Conservation (phyloP, 352 stramenopile genomes). For the Globisporangium nodosum region DNA sequence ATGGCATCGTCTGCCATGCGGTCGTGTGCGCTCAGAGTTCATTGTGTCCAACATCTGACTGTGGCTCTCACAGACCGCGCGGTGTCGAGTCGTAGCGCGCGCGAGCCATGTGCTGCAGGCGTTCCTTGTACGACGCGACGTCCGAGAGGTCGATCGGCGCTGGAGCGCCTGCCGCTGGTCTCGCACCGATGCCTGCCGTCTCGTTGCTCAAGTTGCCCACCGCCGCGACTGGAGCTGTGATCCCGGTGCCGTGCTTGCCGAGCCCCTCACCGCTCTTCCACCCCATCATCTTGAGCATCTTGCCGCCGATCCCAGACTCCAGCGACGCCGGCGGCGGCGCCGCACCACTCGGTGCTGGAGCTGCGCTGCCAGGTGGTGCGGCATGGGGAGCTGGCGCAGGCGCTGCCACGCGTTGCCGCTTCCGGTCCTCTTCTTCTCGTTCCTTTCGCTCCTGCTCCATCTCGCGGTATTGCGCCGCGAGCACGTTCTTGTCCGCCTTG, state of each 20-base stretch:
- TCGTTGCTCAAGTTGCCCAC: constrained; percentile 31
- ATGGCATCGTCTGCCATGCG: not conserved
- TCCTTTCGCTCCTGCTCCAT: constrained; percentile 40
- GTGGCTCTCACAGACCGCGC: constrained; percentile 6
- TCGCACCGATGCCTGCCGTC: constrained; percentile 47
- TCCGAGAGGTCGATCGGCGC: constrained; percentile 40
- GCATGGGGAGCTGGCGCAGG: not conserved
- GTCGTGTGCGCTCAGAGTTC: not conserved
- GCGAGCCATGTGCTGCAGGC: constrained; percentile 49
- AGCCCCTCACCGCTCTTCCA: constrained; percentile 83
- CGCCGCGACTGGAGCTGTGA: constrained; percentile 59
- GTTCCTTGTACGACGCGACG: constrained; percentile 53
- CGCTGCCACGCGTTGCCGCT: constrained; percentile 9
- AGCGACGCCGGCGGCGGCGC: constrained; percentile 27
- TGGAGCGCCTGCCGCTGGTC: constrained; percentile 15
- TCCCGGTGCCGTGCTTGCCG: constrained; percentile 74
- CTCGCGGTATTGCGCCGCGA: constrained; percentile 54
- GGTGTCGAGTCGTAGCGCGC: constrained; percentile 43
- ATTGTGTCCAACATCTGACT: not conserved
- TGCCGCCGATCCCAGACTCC: constrained; percentile 67
- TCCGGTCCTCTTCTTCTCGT: constrained; percentile 6
- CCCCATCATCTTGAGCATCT: constrained; percentile 87
- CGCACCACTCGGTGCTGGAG: constrained; percentile 6
- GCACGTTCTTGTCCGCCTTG: constrained; percentile 60
- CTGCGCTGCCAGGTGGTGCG: not conserved